Evolutionary conservation across 2,329 filamentous ascomycete species (phyloP).

Genomic region (Hymenoscyphus fructigenus): DNA sequence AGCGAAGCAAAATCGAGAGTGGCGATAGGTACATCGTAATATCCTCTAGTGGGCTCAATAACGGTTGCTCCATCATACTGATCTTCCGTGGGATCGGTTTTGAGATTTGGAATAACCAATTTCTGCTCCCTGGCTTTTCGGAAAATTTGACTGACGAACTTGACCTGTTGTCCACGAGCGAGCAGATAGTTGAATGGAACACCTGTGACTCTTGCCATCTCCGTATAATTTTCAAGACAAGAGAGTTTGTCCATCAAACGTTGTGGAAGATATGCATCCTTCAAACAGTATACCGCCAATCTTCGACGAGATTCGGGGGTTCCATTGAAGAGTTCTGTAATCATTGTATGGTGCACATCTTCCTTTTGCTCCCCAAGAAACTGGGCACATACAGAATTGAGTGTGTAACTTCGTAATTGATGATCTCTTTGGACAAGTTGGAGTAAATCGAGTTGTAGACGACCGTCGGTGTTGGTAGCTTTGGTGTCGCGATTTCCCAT

Average conservation of each 20-base stretch:
- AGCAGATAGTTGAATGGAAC: conserved; percentile 96
- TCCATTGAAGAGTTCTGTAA: conserved; percentile 95
- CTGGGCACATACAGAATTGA: conserved; percentile 93
- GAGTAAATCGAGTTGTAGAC: conserved; percentile 89
- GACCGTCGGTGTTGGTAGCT: conserved; percentile 88
- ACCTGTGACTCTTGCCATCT: conserved; percentile 99
- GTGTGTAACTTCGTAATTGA: conserved; percentile 91
- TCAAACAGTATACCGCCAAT: conserved; percentile 92
- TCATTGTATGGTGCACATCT: conserved; percentile 98
- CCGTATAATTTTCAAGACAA: conserved; percentile 97
- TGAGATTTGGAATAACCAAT: conserved; percentile 87
- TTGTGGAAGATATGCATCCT: conserved; percentile 95
- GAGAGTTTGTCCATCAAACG: conserved; percentile 96
- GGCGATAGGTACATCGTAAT: conserved; percentile 92
- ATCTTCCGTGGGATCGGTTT: conserved; percentile 67
- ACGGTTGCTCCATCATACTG: conserved; percentile 98
- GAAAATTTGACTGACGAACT: conserved; percentile 96
- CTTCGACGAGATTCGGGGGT: conserved; percentile 89
- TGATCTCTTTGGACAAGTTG: conserved; percentile 94
- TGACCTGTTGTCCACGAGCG: conserved; percentile 90
- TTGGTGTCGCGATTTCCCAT: conserved; percentile 97
- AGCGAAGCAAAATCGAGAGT: conserved; percentile 98
- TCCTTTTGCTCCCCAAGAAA: conserved; percentile 98
- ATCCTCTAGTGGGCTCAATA: conserved; percentile 90
- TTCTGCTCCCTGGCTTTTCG: conserved; percentile 91